Conservation (phyloP, 2,329 filamentous ascomycete genomes). For the Camptophora hylomeconis region DNA sequence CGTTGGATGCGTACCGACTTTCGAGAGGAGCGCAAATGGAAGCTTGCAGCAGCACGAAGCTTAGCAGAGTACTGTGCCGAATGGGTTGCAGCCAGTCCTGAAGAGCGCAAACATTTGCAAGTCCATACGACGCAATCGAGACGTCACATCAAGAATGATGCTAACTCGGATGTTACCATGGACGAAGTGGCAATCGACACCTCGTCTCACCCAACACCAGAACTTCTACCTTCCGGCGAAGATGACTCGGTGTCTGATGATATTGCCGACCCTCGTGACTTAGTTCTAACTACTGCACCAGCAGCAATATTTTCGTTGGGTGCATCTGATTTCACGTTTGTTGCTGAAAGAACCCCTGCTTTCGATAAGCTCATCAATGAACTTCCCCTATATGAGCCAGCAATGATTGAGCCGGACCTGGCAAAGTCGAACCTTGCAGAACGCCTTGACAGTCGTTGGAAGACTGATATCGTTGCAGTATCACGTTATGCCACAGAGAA, state of each 20-base stretch:
- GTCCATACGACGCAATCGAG: too few species aligned
- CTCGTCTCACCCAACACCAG: conserved; percentile 45
- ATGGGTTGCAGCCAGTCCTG: conserved; percentile 55
- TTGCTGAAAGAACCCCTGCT: conserved; percentile 58
- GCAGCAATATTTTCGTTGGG: conserved; percentile 74
- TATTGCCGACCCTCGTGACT: conserved; percentile 23
- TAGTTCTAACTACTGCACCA: conserved; percentile 41
- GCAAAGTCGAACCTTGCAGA: conserved; percentile 21
- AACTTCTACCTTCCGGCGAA: conserved; percentile 52
- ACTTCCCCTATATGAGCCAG: conserved; percentile 64
- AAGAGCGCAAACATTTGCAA: conserved; percentile 55
- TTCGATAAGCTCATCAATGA: conserved; percentile 68
- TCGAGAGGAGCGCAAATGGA: conserved; percentile 87
- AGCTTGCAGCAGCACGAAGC: conserved; percentile 64
- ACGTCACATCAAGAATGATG: conserved; percentile 32
- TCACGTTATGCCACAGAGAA: conserved; percentile 79
- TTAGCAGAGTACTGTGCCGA: conserved; percentile 73
- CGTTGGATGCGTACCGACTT: conserved; percentile 99
- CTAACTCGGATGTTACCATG: conserved; percentile 14
- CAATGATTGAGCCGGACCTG: conserved; percentile 37
- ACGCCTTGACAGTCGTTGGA: conserved; percentile 59
- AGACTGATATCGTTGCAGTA: conserved; percentile 63
- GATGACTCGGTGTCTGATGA: conserved; percentile 42
- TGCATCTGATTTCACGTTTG: conserved; percentile 69
- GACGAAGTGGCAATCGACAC: conserved; percentile 16